phyloP scores from a whole-genome alignment of 805 yeast genomes.

The Lipomyces kockii region DNA sequence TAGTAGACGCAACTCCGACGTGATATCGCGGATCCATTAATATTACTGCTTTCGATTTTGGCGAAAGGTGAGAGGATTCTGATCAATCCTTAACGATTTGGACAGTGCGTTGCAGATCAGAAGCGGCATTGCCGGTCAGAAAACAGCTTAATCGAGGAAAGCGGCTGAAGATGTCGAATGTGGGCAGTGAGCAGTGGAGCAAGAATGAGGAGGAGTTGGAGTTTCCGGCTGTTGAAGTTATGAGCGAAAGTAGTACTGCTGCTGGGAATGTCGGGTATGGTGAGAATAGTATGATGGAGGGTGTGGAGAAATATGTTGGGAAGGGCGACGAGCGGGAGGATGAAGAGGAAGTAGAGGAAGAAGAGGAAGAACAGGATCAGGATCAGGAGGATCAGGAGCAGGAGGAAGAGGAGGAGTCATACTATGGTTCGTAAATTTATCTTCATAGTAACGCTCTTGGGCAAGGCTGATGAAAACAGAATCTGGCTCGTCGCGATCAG shows the following conservation, averaged over 20 bases:
- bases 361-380: slow-evolving; percentile 15
- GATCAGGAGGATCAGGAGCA: slow-evolving; percentile 35
- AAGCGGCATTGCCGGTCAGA: neutral
- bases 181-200: neutral
- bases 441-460: slow-evolving; percentile 40
- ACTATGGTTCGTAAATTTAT: slow-evolving; percentile 24
- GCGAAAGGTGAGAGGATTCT: neutral
- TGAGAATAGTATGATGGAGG: slow-evolving; percentile 27
- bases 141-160: neutral
- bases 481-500: slow-evolving; percentile 46
- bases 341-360: slow-evolving; percentile 12
- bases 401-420: slow-evolving; percentile 36
- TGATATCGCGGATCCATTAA: neutral
- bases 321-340: neutral
- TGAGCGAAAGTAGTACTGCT: neutral
- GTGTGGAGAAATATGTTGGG: slow-evolving; percentile 20
- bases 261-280: neutral
- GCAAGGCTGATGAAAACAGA: slow-evolving; percentile 28
- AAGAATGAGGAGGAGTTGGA: neutral
- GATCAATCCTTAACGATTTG: neutral
- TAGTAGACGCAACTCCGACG: neutral
- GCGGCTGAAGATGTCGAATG: neutral
- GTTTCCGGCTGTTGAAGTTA: neutral
- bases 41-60: neutral
- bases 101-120: neutral